Evolutionary conservation across 2,329 filamentous ascomycete species (phyloP).

Genomic region (Blastomyces percursus): DNA sequence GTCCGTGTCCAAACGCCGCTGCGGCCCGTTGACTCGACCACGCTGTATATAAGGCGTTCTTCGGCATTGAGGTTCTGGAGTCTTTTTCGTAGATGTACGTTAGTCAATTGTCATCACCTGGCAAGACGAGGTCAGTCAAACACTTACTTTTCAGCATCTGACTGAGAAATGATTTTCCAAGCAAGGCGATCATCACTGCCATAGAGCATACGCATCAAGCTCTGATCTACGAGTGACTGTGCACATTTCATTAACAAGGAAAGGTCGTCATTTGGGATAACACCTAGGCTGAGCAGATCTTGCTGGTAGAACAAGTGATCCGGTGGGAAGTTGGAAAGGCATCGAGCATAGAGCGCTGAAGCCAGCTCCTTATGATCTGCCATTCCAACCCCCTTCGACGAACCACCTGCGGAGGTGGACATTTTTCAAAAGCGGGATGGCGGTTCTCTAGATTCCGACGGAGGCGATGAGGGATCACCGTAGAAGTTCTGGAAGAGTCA

Average conservation of each 20-base stretch:
- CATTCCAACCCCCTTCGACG: constrained; percentile 12
- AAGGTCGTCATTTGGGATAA: constrained; percentile 36
- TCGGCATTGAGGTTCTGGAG: constrained; percentile 45
- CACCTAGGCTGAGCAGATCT: constrained; percentile 33
- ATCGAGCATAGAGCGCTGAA: constrained; percentile 37
- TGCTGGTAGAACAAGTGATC: constrained; percentile 39
- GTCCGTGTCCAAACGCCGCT: constrained; percentile 87
- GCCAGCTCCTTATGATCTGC: constrained; percentile 30
- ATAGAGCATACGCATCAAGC: constrained; percentile 37
- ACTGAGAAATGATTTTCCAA: constrained; percentile 39
- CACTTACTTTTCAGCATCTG: constrained; percentile 40
- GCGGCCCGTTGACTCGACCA: constrained; percentile 74
- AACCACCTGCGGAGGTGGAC: constrained; percentile 24
- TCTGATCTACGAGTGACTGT: constrained; percentile 36
- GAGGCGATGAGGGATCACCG: constrained; percentile 22
- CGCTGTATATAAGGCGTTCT: constrained; percentile 76
- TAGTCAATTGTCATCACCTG: background rate
- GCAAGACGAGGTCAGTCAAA: background rate
- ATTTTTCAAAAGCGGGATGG: constrained; percentile 6
- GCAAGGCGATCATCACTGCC: constrained; percentile 34
- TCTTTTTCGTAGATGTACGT: constrained; percentile 15
- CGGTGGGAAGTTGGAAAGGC: constrained; percentile 28
- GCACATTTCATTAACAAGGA: constrained; percentile 34
- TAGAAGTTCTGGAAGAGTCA: constrained; percentile 22
- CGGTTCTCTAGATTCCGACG: background rate